A percentile compares a stretch with the other conserved stretches of the same genome.
phyloP scores from a whole-genome alignment of 257 asterid species.

The Solanum phureja region DNA sequence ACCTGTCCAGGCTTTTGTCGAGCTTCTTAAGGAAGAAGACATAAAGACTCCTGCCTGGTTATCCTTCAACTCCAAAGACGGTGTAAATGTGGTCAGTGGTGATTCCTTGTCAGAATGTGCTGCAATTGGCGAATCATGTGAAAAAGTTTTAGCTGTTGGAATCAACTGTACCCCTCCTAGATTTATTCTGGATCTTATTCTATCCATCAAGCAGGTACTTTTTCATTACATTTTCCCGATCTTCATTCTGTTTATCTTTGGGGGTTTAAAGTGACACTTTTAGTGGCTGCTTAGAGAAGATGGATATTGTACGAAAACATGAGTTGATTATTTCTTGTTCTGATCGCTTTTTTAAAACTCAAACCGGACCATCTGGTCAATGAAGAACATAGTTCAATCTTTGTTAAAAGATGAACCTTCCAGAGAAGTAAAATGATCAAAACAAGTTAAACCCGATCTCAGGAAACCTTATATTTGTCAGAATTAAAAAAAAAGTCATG shows the following conservation, averaged over 20 bases:
- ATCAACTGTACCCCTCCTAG: slow-evolving; percentile 90
- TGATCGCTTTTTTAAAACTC: not conserved
- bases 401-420: not conserved
- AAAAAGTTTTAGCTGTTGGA: slow-evolving; percentile 68
- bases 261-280: not conserved
- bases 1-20: slow-evolving; percentile 53
- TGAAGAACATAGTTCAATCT: not conserved
- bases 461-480: not conserved
- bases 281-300: not conserved
- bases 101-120: slow-evolving; percentile 69
- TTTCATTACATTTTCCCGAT: not conserved
- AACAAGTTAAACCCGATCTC: not conserved
- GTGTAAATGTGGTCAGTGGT: slow-evolving; percentile 71
- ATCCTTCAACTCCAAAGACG: slow-evolving; percentile 86
- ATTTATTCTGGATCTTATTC: slow-evolving; percentile 59
- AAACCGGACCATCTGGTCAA: not conserved
- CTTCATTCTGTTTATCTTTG: not conserved
- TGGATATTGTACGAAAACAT: not conserved
- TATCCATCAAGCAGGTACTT: slow-evolving; percentile 54
- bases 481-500: not conserved
- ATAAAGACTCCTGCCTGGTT: slow-evolving; percentile 73
- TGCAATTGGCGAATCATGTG: slow-evolving; percentile 54
- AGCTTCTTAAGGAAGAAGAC: slow-evolving; percentile 76
- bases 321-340: not conserved
- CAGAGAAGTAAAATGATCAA: not conserved